phyloP scores from a whole-genome alignment of 1,284 basidiomycete species.

The Ustilago tritici region DNA sequence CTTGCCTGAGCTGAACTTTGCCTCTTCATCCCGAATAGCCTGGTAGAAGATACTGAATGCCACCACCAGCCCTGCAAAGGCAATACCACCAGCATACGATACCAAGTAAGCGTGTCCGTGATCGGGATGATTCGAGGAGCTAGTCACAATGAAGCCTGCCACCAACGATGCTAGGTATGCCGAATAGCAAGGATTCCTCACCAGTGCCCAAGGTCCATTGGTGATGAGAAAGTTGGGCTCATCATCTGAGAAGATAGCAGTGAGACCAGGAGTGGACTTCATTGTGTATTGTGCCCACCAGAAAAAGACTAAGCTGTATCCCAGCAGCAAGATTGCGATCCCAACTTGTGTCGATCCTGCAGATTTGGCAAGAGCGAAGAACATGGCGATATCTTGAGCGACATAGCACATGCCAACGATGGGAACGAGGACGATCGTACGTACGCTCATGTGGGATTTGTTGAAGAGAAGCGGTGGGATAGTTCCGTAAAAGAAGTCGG shows the following conservation, averaged over 20 bases:
- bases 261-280: constrained; percentile 18
- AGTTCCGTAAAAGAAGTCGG: constrained; percentile 32
- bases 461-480: constrained; percentile 35
- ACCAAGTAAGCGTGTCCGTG: constrained; percentile 39
- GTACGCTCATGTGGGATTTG: constrained; percentile 27
- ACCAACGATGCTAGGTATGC: constrained; percentile 37
- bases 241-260: constrained; percentile 32
- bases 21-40: constrained; percentile 47
- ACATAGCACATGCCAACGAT: constrained; percentile 14
- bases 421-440: constrained; percentile 17
- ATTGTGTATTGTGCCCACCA: constrained; percentile 51
- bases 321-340: constrained; percentile 25
- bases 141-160: constrained; percentile 46
- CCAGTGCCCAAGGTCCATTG: constrained; percentile 35
- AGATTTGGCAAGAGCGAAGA: constrained; percentile 37
- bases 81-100: constrained; percentile 36
- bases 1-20: constrained; percentile 48
- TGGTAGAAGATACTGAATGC: constrained; percentile 39
- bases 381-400: constrained; percentile 31
- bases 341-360: constrained; percentile 26
- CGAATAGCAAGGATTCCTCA: constrained; percentile 45
- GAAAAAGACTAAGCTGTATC: constrained; percentile 42
- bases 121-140: constrained; percentile 42
- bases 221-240: constrained; percentile 43
- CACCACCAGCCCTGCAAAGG: constrained; percentile 21